These are phyloP conservation scores for Endoconidiophora laricicola DNA, from an alignment of 2,329 filamentous ascomycete genomes.

Conservation along the genomic window DNA sequence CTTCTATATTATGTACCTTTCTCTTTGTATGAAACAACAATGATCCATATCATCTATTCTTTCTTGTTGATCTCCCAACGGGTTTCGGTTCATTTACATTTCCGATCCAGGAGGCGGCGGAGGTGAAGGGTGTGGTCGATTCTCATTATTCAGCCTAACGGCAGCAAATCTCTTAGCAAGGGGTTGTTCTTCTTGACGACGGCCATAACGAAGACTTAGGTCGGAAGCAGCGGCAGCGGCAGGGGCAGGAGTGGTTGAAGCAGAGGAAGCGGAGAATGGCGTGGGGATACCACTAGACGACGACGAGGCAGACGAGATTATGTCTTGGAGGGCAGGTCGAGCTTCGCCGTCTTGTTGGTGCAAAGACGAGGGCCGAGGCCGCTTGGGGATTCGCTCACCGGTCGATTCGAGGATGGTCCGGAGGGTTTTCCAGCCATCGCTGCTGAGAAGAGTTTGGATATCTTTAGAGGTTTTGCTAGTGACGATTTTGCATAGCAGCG, in stretches of 20 bases:
- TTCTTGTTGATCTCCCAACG: too few relatives aligned
- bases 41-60: too few relatives aligned
- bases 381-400: slow-evolving; percentile 90
- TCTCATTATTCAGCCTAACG: slow-evolving; percentile 40
- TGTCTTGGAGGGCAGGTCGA: slow-evolving; percentile 14
- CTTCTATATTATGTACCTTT: too few relatives aligned
- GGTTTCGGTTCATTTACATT: too few relatives aligned
- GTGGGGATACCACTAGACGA: slow-evolving; percentile 17
- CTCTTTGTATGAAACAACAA: too few relatives aligned
- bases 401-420: slow-evolving; percentile 87
- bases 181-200: slow-evolving; percentile 30
- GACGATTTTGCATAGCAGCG: slow-evolving; percentile 70
- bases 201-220: slow-evolving; percentile 7
- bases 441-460: slow-evolving; percentile 67
- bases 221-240: slow-evolving; percentile 1
- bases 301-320: slow-evolving; percentile 16
- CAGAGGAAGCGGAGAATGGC: slow-evolving; percentile 14
- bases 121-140: slow-evolving; percentile 8
- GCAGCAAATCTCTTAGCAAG: slow-evolving; percentile 51
- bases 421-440: slow-evolving; percentile 84
- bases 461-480: slow-evolving; percentile 66
- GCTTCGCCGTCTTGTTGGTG: slow-evolving; percentile 12
- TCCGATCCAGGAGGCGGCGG: slow-evolving; percentile 1
- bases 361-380: slow-evolving; percentile 22
- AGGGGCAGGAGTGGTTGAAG: slow-evolving; percentile 3